These are phyloP conservation scores for Lentithecium fluviatile DNA, from an alignment of 495 filamentous ascomycete species.

Conservation along the genomic window DNA sequence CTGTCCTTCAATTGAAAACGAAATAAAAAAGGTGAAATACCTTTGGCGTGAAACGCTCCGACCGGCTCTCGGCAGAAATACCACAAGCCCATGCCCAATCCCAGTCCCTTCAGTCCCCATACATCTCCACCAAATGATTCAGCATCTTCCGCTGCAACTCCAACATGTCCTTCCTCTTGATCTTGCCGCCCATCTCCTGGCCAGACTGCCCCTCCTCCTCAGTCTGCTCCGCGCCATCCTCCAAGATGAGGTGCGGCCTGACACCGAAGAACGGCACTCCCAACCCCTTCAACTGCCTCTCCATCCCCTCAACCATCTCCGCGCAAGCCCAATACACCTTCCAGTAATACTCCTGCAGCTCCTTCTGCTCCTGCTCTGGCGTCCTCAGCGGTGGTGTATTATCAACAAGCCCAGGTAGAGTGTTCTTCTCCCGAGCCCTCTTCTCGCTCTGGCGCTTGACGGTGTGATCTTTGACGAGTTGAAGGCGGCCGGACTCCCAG, in stretches of 20 bases:
- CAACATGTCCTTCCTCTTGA: conserved; percentile 51
- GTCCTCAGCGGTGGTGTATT: conserved; percentile 30
- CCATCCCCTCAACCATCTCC: conserved; percentile 59
- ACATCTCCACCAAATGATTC: conserved; percentile 62
- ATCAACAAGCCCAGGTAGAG: conserved; percentile 12
- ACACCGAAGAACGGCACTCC: conserved; percentile 68
- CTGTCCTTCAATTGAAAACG: no score
- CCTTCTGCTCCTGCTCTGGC: conserved; percentile 52
- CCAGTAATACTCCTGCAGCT: conserved; percentile 57
- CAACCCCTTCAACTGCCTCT: conserved; percentile 57
- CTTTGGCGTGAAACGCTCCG: no score
- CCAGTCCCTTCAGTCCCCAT: conserved; percentile 35
- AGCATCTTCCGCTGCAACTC: conserved; percentile 60
- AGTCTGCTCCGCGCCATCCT: neutral
- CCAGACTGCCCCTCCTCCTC: neutral
- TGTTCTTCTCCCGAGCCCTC: conserved; percentile 2
- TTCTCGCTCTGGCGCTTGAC: conserved; percentile 30
- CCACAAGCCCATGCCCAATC: neutral
- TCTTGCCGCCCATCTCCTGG: conserved; percentile 29
- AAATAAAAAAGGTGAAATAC: no score
- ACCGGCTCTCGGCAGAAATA: no score
- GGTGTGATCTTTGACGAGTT: conserved; percentile 52
- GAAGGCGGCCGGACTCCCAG: conserved; percentile 58
- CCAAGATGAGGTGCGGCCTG: conserved; percentile 45
- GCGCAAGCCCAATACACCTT: conserved; percentile 61